These are phyloP conservation scores for Phoma sp. DNA, from an alignment of 2,329 filamentous ascomycete species.

Conservation along the genomic window DNA sequence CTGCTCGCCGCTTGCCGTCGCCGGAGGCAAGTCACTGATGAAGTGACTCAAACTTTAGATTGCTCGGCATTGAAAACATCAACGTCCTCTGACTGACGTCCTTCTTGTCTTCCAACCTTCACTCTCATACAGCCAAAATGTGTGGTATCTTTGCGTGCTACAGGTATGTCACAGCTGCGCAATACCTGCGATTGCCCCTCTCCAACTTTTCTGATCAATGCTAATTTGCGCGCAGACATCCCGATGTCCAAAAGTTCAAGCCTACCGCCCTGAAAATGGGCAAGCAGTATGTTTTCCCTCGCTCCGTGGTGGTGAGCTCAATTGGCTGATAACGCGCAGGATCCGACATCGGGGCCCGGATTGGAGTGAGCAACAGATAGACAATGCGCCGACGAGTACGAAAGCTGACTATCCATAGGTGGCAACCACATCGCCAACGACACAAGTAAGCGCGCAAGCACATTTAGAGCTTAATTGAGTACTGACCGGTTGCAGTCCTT, in stretches of 20 bases:
- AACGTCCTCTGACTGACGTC: constrained; percentile 5
- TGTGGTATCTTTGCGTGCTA: constrained; percentile 98
- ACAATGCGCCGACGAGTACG: constrained; percentile 38
- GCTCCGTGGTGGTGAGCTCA: constrained; percentile 6
- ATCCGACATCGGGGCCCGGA: constrained; percentile 96
- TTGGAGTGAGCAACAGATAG: constrained; percentile 77
- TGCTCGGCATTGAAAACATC: constrained; percentile 16
- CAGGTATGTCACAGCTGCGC: constrained; percentile 59
- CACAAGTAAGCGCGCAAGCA: constrained; percentile 69
- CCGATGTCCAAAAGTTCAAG: constrained; percentile 96
- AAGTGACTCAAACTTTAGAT: constrained; percentile 31
- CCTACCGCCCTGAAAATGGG: constrained; percentile 89
- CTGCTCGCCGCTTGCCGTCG: constrained; percentile 22
- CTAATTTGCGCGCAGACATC: constrained; percentile 64
- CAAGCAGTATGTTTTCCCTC: constrained; percentile 74
- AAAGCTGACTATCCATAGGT: constrained; percentile 60
- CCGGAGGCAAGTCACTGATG: constrained; percentile 29
- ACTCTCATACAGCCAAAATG: constrained; percentile 63
- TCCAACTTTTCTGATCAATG: constrained; percentile 20
- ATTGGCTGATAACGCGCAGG: constrained; percentile 59
- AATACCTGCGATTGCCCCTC: constrained; percentile 31
- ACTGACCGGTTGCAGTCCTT: constrained; percentile 61
- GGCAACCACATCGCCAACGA: constrained; percentile 88
- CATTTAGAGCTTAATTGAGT: constrained; percentile 13
- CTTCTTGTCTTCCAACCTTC: constrained; percentile 10